Evolutionary conservation across 1,284 basidiomycete genomes (phyloP), one percentile per base, ranked within the genome.

Genomic region (Rhodotorula glutinis): DNA sequence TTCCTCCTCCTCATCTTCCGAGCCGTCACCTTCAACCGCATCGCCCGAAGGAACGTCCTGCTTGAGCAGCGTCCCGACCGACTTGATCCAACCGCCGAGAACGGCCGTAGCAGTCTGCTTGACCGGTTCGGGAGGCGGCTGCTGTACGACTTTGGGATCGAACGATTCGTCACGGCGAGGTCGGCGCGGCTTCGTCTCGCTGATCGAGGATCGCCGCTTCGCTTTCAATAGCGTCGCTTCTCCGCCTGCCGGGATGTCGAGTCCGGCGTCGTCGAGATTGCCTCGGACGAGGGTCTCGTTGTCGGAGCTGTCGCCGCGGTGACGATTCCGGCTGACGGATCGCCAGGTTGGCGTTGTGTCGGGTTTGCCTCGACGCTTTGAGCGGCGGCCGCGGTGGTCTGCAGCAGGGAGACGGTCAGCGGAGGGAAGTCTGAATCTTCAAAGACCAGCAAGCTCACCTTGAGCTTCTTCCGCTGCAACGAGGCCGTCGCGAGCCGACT

Each of bases 261-360:
- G 67, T 8, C 29, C 60, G 23, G 51, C 19, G 27, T 66, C 55
- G 33, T 58, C 59, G 23, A 66, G 19, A 30, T 63, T 43, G 33
- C 64, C 68, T 17, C 64, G 64, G 1, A 66, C 68, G 29, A 70
- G 52, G 3, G 68, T 66, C n/a, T 66, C 64, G 7, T 53, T 29
- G 16, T 21, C 30, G 17, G 52, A 53, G 19, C 29, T 62, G 55
- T 66, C 64, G 2, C 33, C 21, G 23, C 62, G 64, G 21, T 63
- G 64, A 3, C 62, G 57, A 52, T 66, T 65, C 9, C 68, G 63
- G 13, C 57, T 60, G 58, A 70, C 64, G 19, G 68, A 70, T 3
- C 68, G 64, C 66, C 66, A 66, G 1, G 57, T 43, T 0, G 67
- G 67, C 2, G 49, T 30, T 33, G 5, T 11, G 33, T 5, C 33